A percentile compares a stretch with the other conserved stretches of the same genome.
Conservation (phyloP, 257 asterid species). For the Forsythia suspensa region DNA sequence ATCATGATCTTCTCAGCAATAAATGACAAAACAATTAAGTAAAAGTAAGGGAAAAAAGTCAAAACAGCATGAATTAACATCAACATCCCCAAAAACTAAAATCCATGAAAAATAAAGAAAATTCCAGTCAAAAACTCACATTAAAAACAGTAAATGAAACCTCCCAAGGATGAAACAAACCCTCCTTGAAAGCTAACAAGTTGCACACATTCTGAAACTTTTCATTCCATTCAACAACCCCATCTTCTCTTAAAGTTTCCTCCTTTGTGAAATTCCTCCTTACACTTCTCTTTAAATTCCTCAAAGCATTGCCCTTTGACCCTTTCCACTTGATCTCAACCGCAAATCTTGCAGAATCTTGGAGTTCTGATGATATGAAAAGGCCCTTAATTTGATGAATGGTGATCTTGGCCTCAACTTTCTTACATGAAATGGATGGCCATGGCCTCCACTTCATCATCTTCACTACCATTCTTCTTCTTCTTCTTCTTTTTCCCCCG, state of each 20-base stretch:
- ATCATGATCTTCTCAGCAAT: background rate
- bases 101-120: background rate
- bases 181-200: slow-evolving; percentile 43
- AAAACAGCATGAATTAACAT: background rate
- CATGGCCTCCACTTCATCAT: slow-evolving; percentile 84
- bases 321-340: slow-evolving; percentile 80
- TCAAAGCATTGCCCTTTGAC: slow-evolving; percentile 47
- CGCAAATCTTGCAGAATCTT: slow-evolving; percentile 35
- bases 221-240: slow-evolving; percentile 62
- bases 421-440: slow-evolving; percentile 58
- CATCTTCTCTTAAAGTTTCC: slow-evolving; percentile 29
- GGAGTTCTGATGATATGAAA: slow-evolving; percentile 7
- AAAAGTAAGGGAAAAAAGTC: background rate
- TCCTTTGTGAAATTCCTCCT: slow-evolving; percentile 63
- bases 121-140: slow-evolving; percentile 44
- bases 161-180: slow-evolving; percentile 65
- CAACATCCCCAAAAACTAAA: background rate
- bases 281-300: slow-evolving; percentile 42
- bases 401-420: slow-evolving; percentile 51
- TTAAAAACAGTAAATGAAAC: slow-evolving; percentile 52
- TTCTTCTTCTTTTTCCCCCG: background rate
- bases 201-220: slow-evolving; percentile 54
- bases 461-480: slow-evolving; percentile 59
- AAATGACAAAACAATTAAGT: background rate
- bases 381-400: slow-evolving; percentile 43